phyloP scores from a whole-genome alignment of 768 basidiomycete genomes.

The Russula abietina region DNA sequence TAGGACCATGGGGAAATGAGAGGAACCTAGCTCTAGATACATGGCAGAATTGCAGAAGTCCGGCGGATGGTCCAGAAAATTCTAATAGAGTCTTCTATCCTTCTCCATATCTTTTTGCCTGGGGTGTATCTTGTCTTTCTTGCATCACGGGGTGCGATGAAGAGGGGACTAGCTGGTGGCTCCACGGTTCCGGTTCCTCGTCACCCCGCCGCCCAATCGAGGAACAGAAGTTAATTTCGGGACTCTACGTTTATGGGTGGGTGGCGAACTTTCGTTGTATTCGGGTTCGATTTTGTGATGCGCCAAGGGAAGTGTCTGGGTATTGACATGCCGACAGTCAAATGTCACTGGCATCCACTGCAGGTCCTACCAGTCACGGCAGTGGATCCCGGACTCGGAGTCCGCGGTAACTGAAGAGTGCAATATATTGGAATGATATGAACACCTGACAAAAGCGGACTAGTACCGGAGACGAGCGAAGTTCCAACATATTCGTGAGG shows the following conservation, averaged over 20 bases:
- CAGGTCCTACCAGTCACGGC: too few species aligned
- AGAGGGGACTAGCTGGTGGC: too few species aligned
- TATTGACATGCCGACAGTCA: too few species aligned
- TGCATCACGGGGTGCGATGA: neutral
- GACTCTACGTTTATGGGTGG: neutral
- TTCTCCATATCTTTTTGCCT: too few species aligned
- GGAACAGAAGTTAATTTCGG: neutral
- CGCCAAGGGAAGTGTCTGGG: neutral
- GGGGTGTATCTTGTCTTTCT: neutral
- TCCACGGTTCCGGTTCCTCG: neutral
- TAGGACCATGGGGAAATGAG: too few species aligned
- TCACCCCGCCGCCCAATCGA: neutral
- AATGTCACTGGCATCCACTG: neutral
- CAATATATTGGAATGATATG: neutral
- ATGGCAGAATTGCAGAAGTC: too few species aligned
- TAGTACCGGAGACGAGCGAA: neutral
- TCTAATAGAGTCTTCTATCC: too few species aligned
- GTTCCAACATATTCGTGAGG: neutral
- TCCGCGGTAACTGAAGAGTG: neutral
- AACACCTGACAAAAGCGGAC: neutral
- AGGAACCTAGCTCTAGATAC: too few species aligned
- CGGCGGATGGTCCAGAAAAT: too few species aligned
- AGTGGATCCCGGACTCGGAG: too few species aligned
- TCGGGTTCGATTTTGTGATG: neutral
- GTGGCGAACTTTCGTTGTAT: neutral